phyloP scores from a whole-genome alignment of 2,329 filamentous ascomycete genomes.

The Grosmannia huntii region DNA sequence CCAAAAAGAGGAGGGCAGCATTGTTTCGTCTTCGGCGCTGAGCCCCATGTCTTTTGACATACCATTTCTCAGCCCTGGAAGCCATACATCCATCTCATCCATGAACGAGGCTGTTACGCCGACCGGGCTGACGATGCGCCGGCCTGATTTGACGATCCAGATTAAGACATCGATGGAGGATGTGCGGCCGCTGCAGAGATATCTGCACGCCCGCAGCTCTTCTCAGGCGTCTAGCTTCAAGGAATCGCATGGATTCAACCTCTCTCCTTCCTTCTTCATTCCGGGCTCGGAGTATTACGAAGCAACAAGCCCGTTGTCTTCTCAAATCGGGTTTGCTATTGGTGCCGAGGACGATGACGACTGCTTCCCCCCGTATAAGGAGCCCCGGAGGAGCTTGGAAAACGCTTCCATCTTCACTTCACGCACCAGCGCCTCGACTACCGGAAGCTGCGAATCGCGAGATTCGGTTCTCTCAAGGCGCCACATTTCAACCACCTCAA shows the following conservation, averaged over 20 bases:
- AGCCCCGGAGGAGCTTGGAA: conserved; percentile 21
- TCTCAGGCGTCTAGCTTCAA: conserved; percentile 42
- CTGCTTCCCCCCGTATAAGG: conserved; percentile 22
- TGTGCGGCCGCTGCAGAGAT: conserved; percentile 12
- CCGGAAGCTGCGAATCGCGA: conserved; percentile 33
- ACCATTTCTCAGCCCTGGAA: conserved; percentile 36
- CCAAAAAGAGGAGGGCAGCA: neutral
- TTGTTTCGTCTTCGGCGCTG: conserved; percentile 14
- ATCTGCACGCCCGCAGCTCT: conserved; percentile 24
- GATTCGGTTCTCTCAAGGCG: conserved; percentile 36
- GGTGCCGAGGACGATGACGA: conserved; percentile 18
- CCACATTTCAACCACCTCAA: conserved; percentile 40
- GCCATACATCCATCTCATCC: conserved; percentile 28
- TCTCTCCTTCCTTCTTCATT: conserved; percentile 51
- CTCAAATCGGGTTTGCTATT: conserved; percentile 9
- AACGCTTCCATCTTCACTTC: conserved; percentile 22
- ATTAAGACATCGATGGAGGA: conserved; percentile 1
- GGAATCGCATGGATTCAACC: conserved; percentile 44
- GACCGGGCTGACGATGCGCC: conserved; percentile 19
- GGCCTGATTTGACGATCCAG: conserved; percentile 10
- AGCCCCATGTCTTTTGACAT: conserved; percentile 26
- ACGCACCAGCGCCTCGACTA: conserved; percentile 43
- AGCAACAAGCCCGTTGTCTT: neutral
- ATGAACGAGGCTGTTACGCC: conserved; percentile 33
- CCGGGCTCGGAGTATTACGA: conserved; percentile 35